These are phyloP conservation scores for Backusella circina DNA, from an alignment of 192 early-diverging fungal genomes.

Conservation along the genomic window DNA sequence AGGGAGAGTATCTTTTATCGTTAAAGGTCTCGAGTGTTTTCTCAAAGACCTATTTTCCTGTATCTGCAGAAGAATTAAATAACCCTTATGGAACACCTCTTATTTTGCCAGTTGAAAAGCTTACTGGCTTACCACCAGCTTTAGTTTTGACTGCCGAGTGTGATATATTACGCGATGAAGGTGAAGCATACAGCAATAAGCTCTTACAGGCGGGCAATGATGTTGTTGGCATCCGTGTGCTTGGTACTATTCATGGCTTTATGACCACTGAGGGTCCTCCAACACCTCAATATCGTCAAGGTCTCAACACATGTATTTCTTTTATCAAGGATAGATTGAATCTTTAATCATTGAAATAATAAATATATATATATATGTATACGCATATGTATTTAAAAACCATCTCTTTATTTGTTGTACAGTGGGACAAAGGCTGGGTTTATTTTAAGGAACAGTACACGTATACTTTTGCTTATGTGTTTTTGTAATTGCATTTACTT, in stretches of 20 bases:
- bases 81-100: not conserved
- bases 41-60: not conserved
- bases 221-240: constrained; percentile 18
- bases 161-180: constrained; percentile 22
- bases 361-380: too few species aligned
- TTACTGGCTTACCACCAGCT: constrained; percentile 14
- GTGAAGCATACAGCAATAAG: constrained; percentile 10
- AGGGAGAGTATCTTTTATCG: not conserved
- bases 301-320: not conserved
- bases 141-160: constrained; percentile 17
- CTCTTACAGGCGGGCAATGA: constrained; percentile 9
- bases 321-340: not conserved
- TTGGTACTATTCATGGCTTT: constrained; percentile 17
- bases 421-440: too few species aligned
- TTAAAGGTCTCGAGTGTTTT: not conserved
- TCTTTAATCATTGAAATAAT: not conserved
- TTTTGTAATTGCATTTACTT: too few species aligned
- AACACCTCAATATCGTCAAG: constrained; percentile 1
- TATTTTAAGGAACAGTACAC: too few species aligned
- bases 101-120: constrained; percentile 1
- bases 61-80: not conserved
- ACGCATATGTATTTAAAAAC: too few species aligned
- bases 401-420: too few species aligned
- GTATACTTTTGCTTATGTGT: too few species aligned
- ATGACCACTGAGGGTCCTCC: not conserved